Conservation (phyloP, 202 grass and related monocot genomes). For the Panicum hallii region DNA sequence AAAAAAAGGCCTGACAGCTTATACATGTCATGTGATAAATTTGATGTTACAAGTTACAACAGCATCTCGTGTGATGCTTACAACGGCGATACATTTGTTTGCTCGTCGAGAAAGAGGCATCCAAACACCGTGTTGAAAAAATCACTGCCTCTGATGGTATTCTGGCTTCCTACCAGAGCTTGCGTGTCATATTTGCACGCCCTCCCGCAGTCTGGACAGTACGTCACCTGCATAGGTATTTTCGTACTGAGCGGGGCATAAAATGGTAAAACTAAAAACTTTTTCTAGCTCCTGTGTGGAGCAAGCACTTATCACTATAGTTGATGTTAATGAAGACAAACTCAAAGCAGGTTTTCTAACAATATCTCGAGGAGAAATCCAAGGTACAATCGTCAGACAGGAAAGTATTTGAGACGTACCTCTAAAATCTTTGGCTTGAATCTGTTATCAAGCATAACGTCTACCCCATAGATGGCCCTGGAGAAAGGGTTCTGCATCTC, state of each 20-base stretch:
- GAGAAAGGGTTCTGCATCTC: conserved; percentile 82
- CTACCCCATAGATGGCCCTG: conserved; percentile 90
- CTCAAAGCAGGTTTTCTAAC: neutral
- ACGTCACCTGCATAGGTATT: conserved; percentile 76
- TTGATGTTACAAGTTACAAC: conserved; percentile 37
- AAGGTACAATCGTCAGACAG: neutral
- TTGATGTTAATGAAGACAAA: neutral
- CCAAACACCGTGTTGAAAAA: conserved; percentile 90
- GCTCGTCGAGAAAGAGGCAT: conserved; percentile 84
- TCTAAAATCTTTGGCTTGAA: conserved; percentile 91
- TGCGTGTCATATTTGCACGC: conserved; percentile 82
- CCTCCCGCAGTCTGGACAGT: conserved; percentile 88
- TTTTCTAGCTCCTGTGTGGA: neutral
- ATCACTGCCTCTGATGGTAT: conserved; percentile 56
- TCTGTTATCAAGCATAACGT: conserved; percentile 88
- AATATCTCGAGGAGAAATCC: neutral
- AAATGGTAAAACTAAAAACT: neutral
- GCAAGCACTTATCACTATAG: neutral
- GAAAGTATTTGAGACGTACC: conserved; percentile 51
- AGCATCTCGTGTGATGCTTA: conserved; percentile 28
- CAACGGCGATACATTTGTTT: conserved; percentile 66
- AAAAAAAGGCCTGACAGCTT: neutral
- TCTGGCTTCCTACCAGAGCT: conserved; percentile 50
- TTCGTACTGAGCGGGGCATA: neutral
- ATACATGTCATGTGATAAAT: neutral